Evolutionary conservation across 2,329 filamentous ascomycete species (phyloP).

Genomic region (Cryphonectria radicalis): DNA sequence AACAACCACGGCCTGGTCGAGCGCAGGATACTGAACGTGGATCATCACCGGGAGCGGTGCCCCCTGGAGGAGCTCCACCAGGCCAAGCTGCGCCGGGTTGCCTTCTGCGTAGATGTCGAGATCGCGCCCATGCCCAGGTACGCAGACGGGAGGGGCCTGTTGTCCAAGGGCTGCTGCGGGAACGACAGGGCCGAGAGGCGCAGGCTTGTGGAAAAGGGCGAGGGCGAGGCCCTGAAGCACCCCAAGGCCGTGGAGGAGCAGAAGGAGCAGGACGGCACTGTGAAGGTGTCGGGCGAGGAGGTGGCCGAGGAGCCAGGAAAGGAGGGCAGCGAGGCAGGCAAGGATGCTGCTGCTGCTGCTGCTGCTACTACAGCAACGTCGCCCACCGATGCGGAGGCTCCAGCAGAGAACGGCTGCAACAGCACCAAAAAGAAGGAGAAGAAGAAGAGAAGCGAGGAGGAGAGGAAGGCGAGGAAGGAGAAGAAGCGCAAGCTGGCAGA

Average conservation of each 20-base stretch:
- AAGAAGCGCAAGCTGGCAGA: constrained; percentile 83
- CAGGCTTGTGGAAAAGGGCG: constrained; percentile 69
- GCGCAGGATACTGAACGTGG: constrained; percentile 82
- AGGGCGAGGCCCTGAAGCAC: constrained; percentile 75
- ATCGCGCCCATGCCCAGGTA: constrained; percentile 88
- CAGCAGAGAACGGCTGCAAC: constrained; percentile 19
- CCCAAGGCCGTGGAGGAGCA: constrained; percentile 64
- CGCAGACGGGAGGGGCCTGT: constrained; percentile 58
- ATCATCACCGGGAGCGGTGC: constrained; percentile 78
- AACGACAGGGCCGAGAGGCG: constrained; percentile 64
- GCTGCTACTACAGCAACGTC: constrained; percentile 2
- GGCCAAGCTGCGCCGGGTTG: constrained; percentile 81
- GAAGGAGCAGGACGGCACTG: constrained; percentile 47
- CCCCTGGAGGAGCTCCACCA: constrained; percentile 78
- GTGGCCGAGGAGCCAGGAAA: constrained; percentile 47
- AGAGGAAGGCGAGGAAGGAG: constrained; percentile 89
- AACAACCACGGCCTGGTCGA: constrained; percentile 74
- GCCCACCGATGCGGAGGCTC: constrained; percentile 14
- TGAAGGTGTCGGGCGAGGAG: constrained; percentile 48
- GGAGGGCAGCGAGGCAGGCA: constrained; percentile 34
- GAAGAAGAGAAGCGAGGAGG: constrained; percentile 92
- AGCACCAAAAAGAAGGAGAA: constrained; percentile 85
- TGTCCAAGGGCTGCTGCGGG: constrained; percentile 49
- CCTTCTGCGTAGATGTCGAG: constrained; percentile 96
- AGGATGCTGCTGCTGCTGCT: constrained; percentile 27